A percentile compares a stretch with the other conserved stretches of the same genome.
phyloP scores from a whole-genome alignment of 306 rosid species.

The Mimosa bimucronata region DNA sequence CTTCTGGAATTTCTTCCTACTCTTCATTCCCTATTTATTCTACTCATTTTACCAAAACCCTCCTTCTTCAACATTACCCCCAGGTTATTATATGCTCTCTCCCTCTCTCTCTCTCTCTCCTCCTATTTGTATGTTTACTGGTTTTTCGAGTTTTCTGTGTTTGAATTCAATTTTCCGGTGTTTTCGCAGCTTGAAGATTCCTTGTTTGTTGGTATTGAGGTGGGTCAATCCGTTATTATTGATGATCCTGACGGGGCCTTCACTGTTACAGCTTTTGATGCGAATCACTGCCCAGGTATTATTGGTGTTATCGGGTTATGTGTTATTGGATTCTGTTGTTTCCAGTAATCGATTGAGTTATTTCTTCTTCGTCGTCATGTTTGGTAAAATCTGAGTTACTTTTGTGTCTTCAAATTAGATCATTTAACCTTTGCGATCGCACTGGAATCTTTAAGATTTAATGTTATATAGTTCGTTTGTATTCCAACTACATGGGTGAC shows the following conservation, averaged over 20 bases:
- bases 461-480: not conserved
- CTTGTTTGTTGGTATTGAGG: constrained; percentile 57
- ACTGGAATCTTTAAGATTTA: not conserved
- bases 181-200: constrained; percentile 52
- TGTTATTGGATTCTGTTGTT: not conserved
- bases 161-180: not conserved
- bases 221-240: constrained; percentile 51
- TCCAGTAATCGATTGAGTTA: not conserved
- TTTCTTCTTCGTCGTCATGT: not conserved
- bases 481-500: not conserved
- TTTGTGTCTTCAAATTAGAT: not conserved
- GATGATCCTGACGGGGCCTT: constrained; percentile 65
- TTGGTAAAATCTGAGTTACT: not conserved
- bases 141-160: not conserved
- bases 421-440: not conserved
- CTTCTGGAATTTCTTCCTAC: constrained; percentile 54
- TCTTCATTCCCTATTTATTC: constrained; percentile 67
- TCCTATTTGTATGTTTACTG: not conserved
- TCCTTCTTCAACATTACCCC: constrained; percentile 56
- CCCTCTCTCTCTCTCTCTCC: no score
- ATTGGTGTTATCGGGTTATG: not conserved
- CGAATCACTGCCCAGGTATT: constrained; percentile 81
- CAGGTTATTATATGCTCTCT: constrained; percentile 36
- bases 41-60: constrained; percentile 62
- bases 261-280: constrained; percentile 72